Conservation (phyloP, 768 basidiomycete genomes). For the Rossbeevera mucosa region DNA sequence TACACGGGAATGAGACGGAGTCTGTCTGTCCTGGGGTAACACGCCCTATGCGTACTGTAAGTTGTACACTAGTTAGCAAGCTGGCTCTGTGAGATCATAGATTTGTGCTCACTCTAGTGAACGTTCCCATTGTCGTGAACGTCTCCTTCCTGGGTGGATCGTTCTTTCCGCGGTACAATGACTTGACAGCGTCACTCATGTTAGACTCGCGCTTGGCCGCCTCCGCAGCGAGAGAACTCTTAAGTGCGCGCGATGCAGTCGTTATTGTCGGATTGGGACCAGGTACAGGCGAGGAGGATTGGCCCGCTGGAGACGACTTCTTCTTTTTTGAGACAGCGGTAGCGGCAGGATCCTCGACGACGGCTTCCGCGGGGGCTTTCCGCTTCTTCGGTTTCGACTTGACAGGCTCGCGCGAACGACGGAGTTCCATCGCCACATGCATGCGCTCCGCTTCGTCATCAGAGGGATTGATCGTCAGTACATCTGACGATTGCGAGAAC, state of each 20-base stretch:
- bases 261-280: conserved; percentile 46
- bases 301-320: conserved; percentile 17
- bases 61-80: conserved; percentile 3
- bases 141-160: conserved; percentile 69
- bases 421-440: conserved; percentile 50
- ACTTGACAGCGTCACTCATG: conserved; percentile 86
- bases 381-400: conserved; percentile 58
- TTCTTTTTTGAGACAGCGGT: conserved; percentile 41
- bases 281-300: conserved; percentile 25
- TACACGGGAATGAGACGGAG: not conserved
- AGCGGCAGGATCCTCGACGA: conserved; percentile 23
- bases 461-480: conserved; percentile 65
- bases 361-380: conserved; percentile 42
- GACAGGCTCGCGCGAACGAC: conserved; percentile 50
- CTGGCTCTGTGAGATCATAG: not conserved
- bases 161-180: conserved; percentile 58
- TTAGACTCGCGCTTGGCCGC: conserved; percentile 77
- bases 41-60: conserved; percentile 21
- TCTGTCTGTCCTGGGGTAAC: not conserved
- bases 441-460: conserved; percentile 61
- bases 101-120: conserved; percentile 68
- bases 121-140: conserved; percentile 90
- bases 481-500: conserved; percentile 52
- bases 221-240: conserved; percentile 68
- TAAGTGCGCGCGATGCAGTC: conserved; percentile 60